Conservation (phyloP, 257 asterid species). For the Plantago ovata region DNA sequence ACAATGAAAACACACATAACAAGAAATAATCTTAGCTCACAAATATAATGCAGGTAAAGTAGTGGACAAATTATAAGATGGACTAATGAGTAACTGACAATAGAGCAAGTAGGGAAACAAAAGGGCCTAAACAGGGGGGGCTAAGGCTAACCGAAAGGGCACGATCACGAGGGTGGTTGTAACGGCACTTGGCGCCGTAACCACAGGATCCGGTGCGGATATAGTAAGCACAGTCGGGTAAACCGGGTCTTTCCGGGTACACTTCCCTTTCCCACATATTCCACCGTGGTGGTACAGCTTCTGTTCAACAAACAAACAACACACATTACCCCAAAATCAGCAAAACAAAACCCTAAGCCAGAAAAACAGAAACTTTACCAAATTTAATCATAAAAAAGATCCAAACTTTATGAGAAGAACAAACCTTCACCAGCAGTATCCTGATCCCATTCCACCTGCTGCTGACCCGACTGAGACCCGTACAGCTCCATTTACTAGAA, state of each 20-base stretch:
- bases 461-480: conserved; percentile 47
- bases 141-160: conserved; percentile 37
- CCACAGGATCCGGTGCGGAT: conserved; percentile 81
- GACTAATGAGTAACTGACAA: too few species aligned
- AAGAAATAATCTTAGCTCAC: too few species aligned
- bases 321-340: conserved; percentile 10
- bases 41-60: too few species aligned
- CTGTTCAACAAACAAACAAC: too few species aligned
- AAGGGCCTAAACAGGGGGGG: neutral
- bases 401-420: neutral
- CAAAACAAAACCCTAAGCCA: conserved; percentile 40
- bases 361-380: conserved; percentile 10
- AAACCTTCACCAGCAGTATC: conserved; percentile 53
- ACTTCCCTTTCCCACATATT: conserved; percentile 48
- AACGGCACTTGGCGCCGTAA: conserved; percentile 79
- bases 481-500: conserved; percentile 46
- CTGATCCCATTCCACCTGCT: conserved; percentile 44
- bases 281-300: conserved; percentile 48
- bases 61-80: too few species aligned
- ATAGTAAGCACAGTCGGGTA: conserved; percentile 68
- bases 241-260: conserved; percentile 76
- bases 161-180: conserved; percentile 76
- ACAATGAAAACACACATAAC: neutral
- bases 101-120: conserved; percentile 4
- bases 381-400: conserved; percentile 1